phyloP scores from a whole-genome alignment of 2,329 filamentous ascomycete genomes.

The Trichoderma sp. region DNA sequence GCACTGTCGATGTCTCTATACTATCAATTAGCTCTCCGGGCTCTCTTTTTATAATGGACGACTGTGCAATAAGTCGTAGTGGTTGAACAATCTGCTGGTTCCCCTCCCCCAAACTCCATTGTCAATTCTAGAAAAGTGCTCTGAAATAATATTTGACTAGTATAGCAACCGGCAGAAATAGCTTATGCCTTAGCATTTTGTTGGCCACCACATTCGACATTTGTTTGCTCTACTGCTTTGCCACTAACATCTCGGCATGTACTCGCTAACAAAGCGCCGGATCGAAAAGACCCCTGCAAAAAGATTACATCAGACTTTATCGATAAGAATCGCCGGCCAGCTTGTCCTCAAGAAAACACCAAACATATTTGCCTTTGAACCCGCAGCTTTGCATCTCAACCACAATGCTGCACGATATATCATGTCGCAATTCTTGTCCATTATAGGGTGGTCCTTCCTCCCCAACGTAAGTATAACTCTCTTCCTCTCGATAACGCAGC shows the following conservation, averaged over 20 bases:
- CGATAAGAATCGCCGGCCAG: slow-evolving; percentile 15
- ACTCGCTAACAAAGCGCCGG: neutral
- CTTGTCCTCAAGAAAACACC: slow-evolving; percentile 15
- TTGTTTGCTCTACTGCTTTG: neutral
- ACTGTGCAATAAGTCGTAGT: too few relatives aligned
- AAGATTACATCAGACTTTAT: slow-evolving; percentile 13
- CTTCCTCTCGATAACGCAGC: neutral
- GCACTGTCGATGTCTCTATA: too few relatives aligned
- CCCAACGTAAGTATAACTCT: slow-evolving; percentile 9
- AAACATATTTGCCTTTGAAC: neutral
- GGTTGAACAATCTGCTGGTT: neutral
- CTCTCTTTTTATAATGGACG: too few relatives aligned
- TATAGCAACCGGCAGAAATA: neutral
- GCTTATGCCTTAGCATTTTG: neutral
- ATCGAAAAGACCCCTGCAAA: neutral
- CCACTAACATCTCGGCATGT: neutral
- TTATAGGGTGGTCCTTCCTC: slow-evolving; percentile 20
- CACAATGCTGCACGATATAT: slow-evolving; percentile 11
- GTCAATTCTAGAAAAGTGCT: neutral
- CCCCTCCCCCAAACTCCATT: neutral
- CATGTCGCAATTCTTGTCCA: slow-evolving; percentile 18
- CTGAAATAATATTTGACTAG: neutral
- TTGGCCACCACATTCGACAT: neutral
- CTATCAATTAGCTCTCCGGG: too few relatives aligned
- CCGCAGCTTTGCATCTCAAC: neutral